phyloP scores from a whole-genome alignment of 1,139 yeast genomes.

The Oligophagozyma castellii region DNA sequence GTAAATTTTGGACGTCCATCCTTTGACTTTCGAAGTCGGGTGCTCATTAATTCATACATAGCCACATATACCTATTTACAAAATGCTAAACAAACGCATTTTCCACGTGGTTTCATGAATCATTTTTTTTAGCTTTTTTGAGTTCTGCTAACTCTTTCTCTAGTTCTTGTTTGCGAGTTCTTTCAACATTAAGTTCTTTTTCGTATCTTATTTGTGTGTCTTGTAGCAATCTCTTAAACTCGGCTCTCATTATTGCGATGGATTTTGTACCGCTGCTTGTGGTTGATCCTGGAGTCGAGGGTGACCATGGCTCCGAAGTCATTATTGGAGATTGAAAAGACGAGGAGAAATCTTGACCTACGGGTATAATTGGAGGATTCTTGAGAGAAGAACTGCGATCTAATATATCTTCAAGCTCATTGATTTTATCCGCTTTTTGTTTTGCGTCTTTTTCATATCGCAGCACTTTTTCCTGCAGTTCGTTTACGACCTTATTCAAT shows the following conservation, averaged over 20 bases:
- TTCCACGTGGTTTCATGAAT: too few species aligned
- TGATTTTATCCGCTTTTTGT: slow-evolving; percentile 10
- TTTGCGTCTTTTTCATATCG: slow-evolving; percentile 14
- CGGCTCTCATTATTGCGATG: slow-evolving; percentile 19
- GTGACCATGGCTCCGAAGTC: slow-evolving; percentile 6
- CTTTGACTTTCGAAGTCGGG: too few species aligned
- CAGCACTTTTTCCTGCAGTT: slow-evolving; percentile 20
- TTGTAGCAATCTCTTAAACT: slow-evolving; percentile 20
- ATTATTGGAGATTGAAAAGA: slow-evolving; percentile 6
- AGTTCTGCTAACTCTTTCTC: slow-evolving; percentile 12
- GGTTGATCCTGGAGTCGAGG: slow-evolving; percentile 8
- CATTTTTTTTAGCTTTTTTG: slow-evolving; percentile 3
- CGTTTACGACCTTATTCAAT: slow-evolving; percentile 18
- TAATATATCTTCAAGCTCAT: slow-evolving; percentile 5
- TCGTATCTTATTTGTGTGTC: slow-evolving; percentile 22
- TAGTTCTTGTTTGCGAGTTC: slow-evolving; percentile 11
- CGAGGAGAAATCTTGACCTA: slow-evolving; percentile 1
- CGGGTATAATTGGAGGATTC: slow-evolving; percentile 3
- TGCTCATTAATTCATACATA: too few species aligned
- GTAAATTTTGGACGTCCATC: too few species aligned
- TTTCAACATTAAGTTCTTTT: slow-evolving; percentile 18
- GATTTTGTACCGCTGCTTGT: slow-evolving; percentile 7
- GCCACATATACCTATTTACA: too few species aligned
- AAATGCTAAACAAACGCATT: too few species aligned
- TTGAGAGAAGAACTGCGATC: too few species aligned